Evolutionary conservation across 306 rosid species (phyloP).

Genomic region (Inga leiocalycina): DNA sequence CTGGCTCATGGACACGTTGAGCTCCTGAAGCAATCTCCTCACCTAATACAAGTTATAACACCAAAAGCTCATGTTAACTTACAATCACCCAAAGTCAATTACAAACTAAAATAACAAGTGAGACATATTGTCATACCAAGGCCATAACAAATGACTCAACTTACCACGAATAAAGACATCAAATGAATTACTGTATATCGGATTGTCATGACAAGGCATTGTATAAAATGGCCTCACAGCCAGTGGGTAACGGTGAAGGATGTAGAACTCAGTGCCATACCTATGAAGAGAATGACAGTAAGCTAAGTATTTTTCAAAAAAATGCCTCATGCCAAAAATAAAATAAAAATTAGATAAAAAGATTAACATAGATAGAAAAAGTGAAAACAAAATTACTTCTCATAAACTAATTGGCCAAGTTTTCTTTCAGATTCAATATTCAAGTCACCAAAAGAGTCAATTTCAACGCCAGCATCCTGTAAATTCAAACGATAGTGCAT

Average conservation of each 20-base stretch:
- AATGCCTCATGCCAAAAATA: background rate
- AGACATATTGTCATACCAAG: conserved; percentile 12
- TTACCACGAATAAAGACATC: conserved; percentile 96
- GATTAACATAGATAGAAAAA: background rate
- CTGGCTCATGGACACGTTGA: conserved; percentile 86
- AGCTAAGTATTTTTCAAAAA: background rate
- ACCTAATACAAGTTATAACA: conserved; percentile 46
- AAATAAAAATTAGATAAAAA: background rate
- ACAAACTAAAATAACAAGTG: background rate
- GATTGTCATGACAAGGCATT: conserved; percentile 88
- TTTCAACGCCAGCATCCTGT: conserved; percentile 81
- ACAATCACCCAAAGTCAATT: background rate
- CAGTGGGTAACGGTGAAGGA: conserved; percentile 86
- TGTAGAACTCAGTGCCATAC: conserved; percentile 91
- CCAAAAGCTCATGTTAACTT: conserved; percentile 30
- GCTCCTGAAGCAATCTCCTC: conserved; percentile 98
- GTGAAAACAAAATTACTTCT: conserved; percentile 57
- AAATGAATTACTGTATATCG: conserved; percentile 80
- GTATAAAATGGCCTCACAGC: conserved; percentile 94
- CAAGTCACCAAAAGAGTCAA: conserved; percentile 88
- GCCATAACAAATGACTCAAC: background rate
- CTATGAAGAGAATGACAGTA: conserved; percentile 49
- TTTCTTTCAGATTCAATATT: conserved; percentile 88
- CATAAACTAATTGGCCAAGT: conserved; percentile 75
- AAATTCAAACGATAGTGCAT: conserved; percentile 4